A percentile compares a stretch with the other conserved stretches of the same genome.
These are phyloP conservation scores for Trypanosoma platydactyli DNA, from an alignment of 208 protist genomes.

Conservation along the genomic window DNA sequence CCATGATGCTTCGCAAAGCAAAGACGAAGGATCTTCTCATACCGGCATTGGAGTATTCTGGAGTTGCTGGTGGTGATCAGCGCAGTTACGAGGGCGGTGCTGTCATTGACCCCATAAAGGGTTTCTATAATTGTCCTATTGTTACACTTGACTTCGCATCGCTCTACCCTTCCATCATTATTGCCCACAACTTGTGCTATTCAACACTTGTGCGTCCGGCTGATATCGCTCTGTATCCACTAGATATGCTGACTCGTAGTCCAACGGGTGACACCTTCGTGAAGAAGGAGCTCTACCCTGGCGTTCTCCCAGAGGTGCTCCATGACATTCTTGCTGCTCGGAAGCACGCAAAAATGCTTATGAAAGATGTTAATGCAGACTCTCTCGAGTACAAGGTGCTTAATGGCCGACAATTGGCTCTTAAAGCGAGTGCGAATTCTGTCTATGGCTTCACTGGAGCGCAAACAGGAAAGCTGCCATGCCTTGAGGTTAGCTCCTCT, in stretches of 20 bases:
- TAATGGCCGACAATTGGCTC: conserved; percentile 98
- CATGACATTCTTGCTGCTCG: conserved; percentile 78
- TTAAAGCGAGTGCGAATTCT: conserved; percentile 99
- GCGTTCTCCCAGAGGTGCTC: conserved; percentile 87
- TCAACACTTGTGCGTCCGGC: conserved; percentile 78
- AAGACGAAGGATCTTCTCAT: conserved; percentile 80
- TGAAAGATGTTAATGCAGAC: conserved; percentile 81
- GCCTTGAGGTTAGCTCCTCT: conserved; percentile 94
- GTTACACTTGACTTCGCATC: conserved; percentile 99
- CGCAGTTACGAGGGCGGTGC: conserved; percentile 97
- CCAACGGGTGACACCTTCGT: conserved; percentile 83
- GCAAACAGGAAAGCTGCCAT: conserved; percentile 98
- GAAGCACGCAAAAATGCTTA: conserved; percentile 73
- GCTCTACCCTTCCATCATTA: conserved; percentile 99
- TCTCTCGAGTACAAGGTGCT: conserved; percentile 92
- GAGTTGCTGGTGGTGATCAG: conserved; percentile 47
- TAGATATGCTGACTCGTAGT: conserved; percentile 61
- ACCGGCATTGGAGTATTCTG: conserved; percentile 73
- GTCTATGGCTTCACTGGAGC: conserved; percentile 99
- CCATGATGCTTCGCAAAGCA: conserved; percentile 90
- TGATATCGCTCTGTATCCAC: conserved; percentile 89
- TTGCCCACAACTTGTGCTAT: conserved; percentile 99
- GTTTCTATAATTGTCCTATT: conserved; percentile 98
- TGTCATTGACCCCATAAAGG: conserved; percentile 97
- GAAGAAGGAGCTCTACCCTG: conserved; percentile 68